Conservation (phyloP, 129 eudicot genomes). For the Oenanthe sinensis region DNA sequence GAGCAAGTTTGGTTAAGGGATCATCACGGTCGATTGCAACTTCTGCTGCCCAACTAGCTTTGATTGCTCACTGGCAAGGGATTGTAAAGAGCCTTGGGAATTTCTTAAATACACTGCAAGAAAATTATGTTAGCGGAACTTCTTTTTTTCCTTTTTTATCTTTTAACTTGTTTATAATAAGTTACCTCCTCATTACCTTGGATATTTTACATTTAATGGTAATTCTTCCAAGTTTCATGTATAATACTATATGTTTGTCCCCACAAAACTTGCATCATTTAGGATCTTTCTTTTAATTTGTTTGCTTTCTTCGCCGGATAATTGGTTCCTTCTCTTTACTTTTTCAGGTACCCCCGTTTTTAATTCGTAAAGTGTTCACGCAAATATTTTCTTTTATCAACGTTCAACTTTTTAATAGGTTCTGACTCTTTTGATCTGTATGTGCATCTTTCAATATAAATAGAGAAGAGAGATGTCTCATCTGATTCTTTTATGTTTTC, state of each 20-base stretch:
- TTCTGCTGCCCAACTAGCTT: conserved; percentile 74
- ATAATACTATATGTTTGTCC: not conserved
- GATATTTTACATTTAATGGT: not conserved
- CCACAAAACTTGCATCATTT: not conserved
- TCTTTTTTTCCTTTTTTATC: not conserved
- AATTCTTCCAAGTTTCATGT: not conserved
- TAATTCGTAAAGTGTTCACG: conserved; percentile 89
- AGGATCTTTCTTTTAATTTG: not conserved
- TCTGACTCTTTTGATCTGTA: not conserved
- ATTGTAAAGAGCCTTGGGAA: conserved; percentile 78
- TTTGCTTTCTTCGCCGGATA: not conserved
- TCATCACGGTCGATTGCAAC: conserved; percentile 79
- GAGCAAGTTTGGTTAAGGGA: conserved; percentile 98
- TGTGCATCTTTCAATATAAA: not conserved
- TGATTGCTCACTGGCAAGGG: conserved; percentile 99
- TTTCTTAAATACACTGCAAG: conserved; percentile 65
- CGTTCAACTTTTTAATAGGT: conserved; percentile 96
- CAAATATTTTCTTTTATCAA: conserved; percentile 96
- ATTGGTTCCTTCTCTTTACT: not conserved
- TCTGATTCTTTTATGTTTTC: not conserved
- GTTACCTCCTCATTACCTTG: not conserved
- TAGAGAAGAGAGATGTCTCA: conserved; percentile 10
- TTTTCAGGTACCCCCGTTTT: conserved; percentile 83
- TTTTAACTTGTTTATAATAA: not conserved
- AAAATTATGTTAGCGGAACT: conserved; percentile 63